Conservation (phyloP, 495 filamentous ascomycete species). For the Parathielavia appendiculata region DNA sequence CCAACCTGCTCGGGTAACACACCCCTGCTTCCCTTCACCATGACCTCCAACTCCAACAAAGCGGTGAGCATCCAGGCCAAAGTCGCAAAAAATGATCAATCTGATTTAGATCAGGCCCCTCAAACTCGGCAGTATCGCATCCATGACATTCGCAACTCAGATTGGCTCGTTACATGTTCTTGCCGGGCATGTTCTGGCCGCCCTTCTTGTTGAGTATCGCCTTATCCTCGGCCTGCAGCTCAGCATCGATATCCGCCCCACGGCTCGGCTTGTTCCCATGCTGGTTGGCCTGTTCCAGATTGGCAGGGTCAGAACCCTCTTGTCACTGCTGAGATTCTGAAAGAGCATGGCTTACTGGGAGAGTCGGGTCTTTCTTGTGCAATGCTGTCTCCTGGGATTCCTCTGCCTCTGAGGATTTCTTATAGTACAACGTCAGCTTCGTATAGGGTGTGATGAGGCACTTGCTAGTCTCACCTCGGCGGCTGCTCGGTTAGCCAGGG, state of each 20-base stretch:
- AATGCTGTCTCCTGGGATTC: constrained; percentile 51
- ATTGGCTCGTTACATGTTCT: constrained; percentile 16
- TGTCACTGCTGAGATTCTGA: not conserved
- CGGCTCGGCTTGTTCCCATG: constrained; percentile 68
- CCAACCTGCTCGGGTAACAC: not conserved
- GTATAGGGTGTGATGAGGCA: too few species aligned
- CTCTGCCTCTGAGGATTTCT: constrained; percentile 13
- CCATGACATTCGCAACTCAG: not conserved
- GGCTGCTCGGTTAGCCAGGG: constrained; percentile 69
- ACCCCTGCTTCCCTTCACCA: not conserved
- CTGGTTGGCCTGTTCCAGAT: constrained; percentile 50
- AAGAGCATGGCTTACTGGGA: constrained; percentile 53
- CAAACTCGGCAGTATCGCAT: not conserved
- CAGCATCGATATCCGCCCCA: constrained; percentile 66
- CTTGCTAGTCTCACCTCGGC: constrained; percentile 41
- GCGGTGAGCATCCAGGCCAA: not conserved
- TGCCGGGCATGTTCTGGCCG: constrained; percentile 31
- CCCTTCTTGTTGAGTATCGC: constrained; percentile 59
- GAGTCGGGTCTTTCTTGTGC: constrained; percentile 59
- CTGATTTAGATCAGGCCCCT: too few species aligned
- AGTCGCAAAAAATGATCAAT: not conserved
- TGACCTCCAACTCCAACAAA: not conserved
- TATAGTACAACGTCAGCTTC: not conserved
- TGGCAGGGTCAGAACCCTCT: too few species aligned
- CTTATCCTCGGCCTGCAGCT: constrained; percentile 66